phyloP scores from a whole-genome alignment of 2,329 filamentous ascomycete species.

The Monilinia fructigena region DNA sequence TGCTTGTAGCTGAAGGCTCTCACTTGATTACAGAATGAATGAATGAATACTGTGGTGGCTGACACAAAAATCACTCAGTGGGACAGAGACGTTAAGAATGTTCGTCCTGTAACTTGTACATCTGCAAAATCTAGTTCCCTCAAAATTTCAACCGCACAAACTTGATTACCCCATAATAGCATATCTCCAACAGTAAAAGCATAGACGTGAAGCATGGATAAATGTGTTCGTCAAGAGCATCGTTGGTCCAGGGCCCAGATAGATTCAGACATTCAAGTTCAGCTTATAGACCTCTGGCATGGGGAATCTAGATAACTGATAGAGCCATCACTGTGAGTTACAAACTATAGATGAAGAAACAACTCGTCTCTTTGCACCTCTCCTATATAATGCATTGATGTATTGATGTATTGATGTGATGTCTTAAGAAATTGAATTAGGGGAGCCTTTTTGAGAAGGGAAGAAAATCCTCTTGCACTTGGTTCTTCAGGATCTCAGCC shows the following conservation, averaged over 20 bases:
- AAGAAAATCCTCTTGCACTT: not conserved
- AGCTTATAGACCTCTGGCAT: not conserved
- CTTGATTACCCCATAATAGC: not conserved
- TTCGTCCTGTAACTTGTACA: not conserved
- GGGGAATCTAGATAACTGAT: not conserved
- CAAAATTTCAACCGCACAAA: not conserved
- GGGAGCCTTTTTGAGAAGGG: not conserved
- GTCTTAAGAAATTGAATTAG: not conserved
- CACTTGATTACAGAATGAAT: not conserved
- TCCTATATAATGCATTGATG: not conserved
- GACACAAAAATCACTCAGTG: not conserved
- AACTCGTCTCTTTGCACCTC: not conserved
- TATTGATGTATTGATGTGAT: not conserved
- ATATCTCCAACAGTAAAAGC: not conserved
- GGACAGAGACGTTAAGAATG: not conserved
- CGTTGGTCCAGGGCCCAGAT: not conserved
- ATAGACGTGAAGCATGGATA: constrained; percentile 7
- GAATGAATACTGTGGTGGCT: not conserved
- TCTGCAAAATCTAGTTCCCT: not conserved
- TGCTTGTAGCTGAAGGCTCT: not conserved
- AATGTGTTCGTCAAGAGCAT: not conserved
- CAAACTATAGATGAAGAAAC: not conserved
- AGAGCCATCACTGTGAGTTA: not conserved
- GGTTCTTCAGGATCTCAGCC: too few relatives aligned
- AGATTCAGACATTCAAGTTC: not conserved